Conservation (phyloP, 2,329 filamentous ascomycete genomes). For the Talaromyces sp. region DNA sequence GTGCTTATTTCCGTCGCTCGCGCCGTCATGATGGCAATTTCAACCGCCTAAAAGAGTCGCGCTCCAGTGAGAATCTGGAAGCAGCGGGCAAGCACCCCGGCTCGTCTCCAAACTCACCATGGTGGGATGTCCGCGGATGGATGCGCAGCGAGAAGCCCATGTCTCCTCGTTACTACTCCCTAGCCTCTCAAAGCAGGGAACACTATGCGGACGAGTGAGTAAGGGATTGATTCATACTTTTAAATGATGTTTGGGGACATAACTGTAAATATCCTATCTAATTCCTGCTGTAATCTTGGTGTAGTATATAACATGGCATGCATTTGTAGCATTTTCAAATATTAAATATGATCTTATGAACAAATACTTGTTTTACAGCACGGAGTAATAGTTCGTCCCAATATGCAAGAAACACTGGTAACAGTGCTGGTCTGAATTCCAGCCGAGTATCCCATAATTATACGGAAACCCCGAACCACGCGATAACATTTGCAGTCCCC, state of each 20-base stretch:
- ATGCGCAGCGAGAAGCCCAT: not conserved
- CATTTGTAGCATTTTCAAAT: not conserved
- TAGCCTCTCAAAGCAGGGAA: not conserved
- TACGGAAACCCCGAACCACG: not conserved
- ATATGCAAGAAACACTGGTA: not conserved
- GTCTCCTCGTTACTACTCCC: not conserved
- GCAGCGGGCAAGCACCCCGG: not conserved
- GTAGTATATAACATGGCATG: not conserved
- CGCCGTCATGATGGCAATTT: not conserved
- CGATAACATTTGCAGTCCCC: not conserved
- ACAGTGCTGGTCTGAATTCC: not conserved
- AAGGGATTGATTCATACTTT: not conserved
- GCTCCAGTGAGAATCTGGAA: not conserved
- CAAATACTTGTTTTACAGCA: not conserved
- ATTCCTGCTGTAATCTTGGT: not conserved
- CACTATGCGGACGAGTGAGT: not conserved
- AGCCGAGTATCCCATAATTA: not conserved
- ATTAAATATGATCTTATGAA: not conserved
- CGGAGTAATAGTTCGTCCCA: no score
- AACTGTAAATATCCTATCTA: not conserved
- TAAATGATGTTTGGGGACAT: not conserved
- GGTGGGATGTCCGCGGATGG: not conserved
- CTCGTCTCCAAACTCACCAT: not conserved
- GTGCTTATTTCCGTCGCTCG: not conserved
- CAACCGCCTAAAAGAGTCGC: not conserved